phyloP scores from a whole-genome alignment of 495 filamentous ascomycete species.

The Trichoderma reesei region DNA sequence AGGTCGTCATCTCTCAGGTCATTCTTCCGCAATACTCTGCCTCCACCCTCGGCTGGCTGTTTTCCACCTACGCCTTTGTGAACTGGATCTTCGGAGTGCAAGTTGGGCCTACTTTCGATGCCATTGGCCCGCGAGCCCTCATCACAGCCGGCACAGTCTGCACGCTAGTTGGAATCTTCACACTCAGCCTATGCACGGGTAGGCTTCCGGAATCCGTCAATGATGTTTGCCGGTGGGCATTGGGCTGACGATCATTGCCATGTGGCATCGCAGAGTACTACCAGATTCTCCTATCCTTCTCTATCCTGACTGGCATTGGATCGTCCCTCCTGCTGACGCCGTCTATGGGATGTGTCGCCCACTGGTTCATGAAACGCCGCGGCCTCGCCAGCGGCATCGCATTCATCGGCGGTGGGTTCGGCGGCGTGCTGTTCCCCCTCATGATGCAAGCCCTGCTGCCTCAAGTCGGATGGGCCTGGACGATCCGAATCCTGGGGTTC shows the following conservation, averaged over 20 bases:
- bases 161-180: constrained; percentile 44
- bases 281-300: constrained; percentile 56
- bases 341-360: constrained; percentile 48
- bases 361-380: constrained; percentile 54
- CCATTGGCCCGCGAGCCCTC: constrained; percentile 44
- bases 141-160: constrained; percentile 41
- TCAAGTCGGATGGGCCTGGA: constrained; percentile 46
- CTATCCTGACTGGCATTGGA: constrained; percentile 45
- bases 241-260: constrained; percentile 7
- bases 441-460: constrained; percentile 40
- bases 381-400: constrained; percentile 54
- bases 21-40: constrained; percentile 45
- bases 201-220: constrained; percentile 12
- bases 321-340: constrained; percentile 51
- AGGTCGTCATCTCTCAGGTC: constrained; percentile 51
- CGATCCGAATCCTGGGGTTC: constrained; percentile 48
- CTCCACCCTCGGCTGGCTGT: constrained; percentile 56
- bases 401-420: constrained; percentile 48
- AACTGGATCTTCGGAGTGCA: constrained; percentile 56
- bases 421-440: constrained; percentile 53
- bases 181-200: constrained; percentile 41
- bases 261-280: constrained; percentile 39
- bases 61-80: constrained; percentile 50
- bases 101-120: constrained; percentile 59
- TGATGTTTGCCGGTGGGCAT: constrained; percentile 14